Percentiles rank a stretch among this genome's conserved stretches.
Conservation (phyloP, 1,284 basidiomycete genomes). For the Papiliotrema fonsecae region DNA sequence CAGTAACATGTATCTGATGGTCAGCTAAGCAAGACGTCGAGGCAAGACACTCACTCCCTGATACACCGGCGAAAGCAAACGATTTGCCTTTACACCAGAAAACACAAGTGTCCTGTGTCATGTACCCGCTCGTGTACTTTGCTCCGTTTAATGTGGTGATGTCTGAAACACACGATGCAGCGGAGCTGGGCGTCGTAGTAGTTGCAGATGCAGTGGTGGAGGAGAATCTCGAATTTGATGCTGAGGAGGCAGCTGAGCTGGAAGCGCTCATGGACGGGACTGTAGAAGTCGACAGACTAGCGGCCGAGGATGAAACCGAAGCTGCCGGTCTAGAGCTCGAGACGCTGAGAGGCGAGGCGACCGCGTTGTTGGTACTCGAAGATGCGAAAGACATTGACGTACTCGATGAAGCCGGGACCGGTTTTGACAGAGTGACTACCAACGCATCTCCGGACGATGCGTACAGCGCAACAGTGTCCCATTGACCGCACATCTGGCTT, state of each 20-base stretch:
- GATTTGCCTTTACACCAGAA: constrained; percentile 8
- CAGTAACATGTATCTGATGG: constrained; percentile 1
- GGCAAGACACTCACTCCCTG: background rate
- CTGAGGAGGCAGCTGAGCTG: background rate
- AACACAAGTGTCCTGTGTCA: constrained; percentile 11
- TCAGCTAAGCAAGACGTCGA: background rate
- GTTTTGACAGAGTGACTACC: background rate
- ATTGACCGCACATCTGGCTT: constrained; percentile 21
- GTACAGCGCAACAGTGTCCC: constrained; percentile 3
- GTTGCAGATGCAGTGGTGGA: background rate
- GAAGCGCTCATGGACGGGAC: background rate
- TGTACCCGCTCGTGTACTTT: background rate
- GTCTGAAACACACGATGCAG: background rate
- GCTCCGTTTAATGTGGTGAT: background rate
- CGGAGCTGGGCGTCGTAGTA: background rate
- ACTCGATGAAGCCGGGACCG: background rate
- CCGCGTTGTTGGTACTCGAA: no score
- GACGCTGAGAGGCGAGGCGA: no score
- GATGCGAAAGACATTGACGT: background rate
- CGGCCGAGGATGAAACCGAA: background rate
- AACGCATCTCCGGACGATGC: no score
- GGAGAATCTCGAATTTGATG: background rate
- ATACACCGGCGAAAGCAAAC: constrained; percentile 16
- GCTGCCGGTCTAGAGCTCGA: background rate
- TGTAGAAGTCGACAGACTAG: background rate